Conservation (phyloP, 768 basidiomycete genomes). For the Lactarius psammicola region DNA sequence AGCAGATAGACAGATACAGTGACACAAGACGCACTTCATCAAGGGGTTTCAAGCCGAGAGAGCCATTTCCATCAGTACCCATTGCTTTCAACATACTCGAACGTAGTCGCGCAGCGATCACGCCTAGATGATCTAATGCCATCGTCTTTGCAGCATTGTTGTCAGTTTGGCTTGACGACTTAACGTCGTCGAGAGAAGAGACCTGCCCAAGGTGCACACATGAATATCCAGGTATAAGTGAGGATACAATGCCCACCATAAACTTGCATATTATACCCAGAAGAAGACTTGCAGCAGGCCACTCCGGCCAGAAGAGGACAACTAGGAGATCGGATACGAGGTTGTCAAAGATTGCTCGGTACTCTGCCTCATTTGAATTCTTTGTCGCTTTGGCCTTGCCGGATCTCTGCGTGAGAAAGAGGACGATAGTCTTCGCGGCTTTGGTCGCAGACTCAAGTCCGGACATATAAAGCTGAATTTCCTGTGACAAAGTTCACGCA, state of each 20-base stretch:
- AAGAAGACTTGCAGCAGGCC: slow-evolving; percentile 88
- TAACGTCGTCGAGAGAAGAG: slow-evolving; percentile 77
- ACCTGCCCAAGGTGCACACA: slow-evolving; percentile 49
- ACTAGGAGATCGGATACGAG: slow-evolving; percentile 83
- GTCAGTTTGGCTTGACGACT: slow-evolving; percentile 61
- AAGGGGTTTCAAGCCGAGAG: slow-evolving; percentile 51
- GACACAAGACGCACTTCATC: slow-evolving; percentile 58
- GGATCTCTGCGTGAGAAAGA: slow-evolving; percentile 49
- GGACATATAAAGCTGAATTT: slow-evolving; percentile 65
- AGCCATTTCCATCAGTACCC: slow-evolving; percentile 36
- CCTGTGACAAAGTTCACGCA: slow-evolving; percentile 36
- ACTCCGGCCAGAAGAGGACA: slow-evolving; percentile 94
- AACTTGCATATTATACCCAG: slow-evolving; percentile 77
- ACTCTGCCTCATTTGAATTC: slow-evolving; percentile 91
- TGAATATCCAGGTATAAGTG: background rate
- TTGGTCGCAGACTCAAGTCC: slow-evolving; percentile 81
- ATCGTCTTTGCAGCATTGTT: slow-evolving; percentile 84
- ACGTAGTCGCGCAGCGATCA: slow-evolving; percentile 83
- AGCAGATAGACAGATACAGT: slow-evolving; percentile 6
- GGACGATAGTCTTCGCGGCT: slow-evolving; percentile 74
- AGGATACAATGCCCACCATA: slow-evolving; percentile 56
- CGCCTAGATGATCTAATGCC: slow-evolving; percentile 89
- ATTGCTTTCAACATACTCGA: slow-evolving; percentile 48
- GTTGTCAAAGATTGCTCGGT: slow-evolving; percentile 88
- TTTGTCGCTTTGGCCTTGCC: slow-evolving; percentile 87